phyloP scores from a whole-genome alignment of 306 rosid genomes.

The Astragalus membranaceus region DNA sequence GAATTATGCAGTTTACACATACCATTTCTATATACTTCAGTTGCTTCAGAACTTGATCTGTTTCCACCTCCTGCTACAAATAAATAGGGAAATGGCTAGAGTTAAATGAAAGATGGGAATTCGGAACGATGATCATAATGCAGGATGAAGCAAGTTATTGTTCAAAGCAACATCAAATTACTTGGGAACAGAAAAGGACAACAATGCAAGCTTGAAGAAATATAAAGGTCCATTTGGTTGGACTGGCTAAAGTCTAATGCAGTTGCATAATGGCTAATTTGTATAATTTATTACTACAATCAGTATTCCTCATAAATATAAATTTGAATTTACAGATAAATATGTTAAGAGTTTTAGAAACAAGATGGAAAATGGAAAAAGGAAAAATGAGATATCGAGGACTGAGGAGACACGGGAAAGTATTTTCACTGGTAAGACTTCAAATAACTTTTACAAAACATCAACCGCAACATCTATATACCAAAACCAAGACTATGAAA shows the following conservation, averaged over 20 bases:
- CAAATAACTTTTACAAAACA: neutral
- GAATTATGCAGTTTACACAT: slow-evolving; percentile 12
- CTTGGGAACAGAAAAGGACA: neutral
- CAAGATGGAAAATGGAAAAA: neutral
- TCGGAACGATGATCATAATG: neutral
- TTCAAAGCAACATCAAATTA: slow-evolving; percentile 11
- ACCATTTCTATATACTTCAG: slow-evolving; percentile 79
- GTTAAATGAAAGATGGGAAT: neutral
- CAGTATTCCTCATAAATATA: neutral
- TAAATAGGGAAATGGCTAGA: neutral
- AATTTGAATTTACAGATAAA: neutral
- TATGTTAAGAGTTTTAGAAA: neutral
- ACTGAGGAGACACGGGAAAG: neutral
- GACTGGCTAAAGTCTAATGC: neutral
- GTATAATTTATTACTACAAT: neutral
- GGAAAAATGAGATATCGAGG: neutral
- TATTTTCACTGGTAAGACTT: neutral
- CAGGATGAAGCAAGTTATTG: slow-evolving; percentile 4
- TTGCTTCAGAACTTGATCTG: slow-evolving; percentile 63
- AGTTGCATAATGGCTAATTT: neutral
- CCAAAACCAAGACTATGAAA: too few relatives aligned
- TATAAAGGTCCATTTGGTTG: too few relatives aligned
- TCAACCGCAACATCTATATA: too few relatives aligned
- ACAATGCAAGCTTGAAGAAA: neutral
- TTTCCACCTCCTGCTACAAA: slow-evolving; percentile 72